Evolutionary conservation across 2,329 filamentous ascomycete species (phyloP).

Genomic region (Aspergillus neotritici): DNA sequence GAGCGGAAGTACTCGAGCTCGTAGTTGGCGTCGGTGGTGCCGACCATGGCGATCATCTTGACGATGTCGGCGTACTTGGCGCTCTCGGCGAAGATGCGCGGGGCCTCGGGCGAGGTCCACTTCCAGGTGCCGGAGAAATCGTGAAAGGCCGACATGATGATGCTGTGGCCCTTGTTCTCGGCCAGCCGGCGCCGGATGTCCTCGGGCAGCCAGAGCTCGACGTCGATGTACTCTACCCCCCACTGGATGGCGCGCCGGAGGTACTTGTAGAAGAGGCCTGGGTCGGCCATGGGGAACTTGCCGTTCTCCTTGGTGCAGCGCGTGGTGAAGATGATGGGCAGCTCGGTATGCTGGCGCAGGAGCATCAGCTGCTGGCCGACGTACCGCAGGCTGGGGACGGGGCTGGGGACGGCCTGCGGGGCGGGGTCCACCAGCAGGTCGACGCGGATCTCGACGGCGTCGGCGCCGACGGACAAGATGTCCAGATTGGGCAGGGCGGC

Average conservation of each 20-base stretch:
- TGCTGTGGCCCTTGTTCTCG: constrained; percentile 67
- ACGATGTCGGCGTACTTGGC: constrained; percentile 75
- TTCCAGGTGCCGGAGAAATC: constrained; percentile 80
- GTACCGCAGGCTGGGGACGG: constrained; percentile 72
- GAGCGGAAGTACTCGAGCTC: constrained; percentile 86
- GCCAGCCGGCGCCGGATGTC: constrained; percentile 63
- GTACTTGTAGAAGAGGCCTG: constrained; percentile 68
- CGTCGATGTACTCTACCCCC: constrained; percentile 86
- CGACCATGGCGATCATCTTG: constrained; percentile 84
- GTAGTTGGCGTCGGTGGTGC: constrained; percentile 78
- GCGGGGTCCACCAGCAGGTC: constrained; percentile 72
- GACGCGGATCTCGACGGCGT: constrained; percentile 78
- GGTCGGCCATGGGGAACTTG: constrained; percentile 76
- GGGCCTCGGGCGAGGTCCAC: constrained; percentile 70
- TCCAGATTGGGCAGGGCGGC: constrained; percentile 78
- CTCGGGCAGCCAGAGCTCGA: constrained; percentile 81
- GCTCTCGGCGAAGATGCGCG: constrained; percentile 65
- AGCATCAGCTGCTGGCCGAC: constrained; percentile 83
- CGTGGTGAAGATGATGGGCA: constrained; percentile 87
- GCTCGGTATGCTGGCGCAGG: constrained; percentile 72
- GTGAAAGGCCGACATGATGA: constrained; percentile 87
- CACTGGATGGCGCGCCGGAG: constrained; percentile 80
- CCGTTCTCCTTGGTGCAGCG: constrained; percentile 77
- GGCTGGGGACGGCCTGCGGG: constrained; percentile 50
- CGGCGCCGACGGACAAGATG: constrained; percentile 78